Evolutionary conservation across 2,329 filamentous ascomycete species (phyloP), one percentile per base, ranked within the genome.

Genomic region (Juglanconis oblonga): DNA sequence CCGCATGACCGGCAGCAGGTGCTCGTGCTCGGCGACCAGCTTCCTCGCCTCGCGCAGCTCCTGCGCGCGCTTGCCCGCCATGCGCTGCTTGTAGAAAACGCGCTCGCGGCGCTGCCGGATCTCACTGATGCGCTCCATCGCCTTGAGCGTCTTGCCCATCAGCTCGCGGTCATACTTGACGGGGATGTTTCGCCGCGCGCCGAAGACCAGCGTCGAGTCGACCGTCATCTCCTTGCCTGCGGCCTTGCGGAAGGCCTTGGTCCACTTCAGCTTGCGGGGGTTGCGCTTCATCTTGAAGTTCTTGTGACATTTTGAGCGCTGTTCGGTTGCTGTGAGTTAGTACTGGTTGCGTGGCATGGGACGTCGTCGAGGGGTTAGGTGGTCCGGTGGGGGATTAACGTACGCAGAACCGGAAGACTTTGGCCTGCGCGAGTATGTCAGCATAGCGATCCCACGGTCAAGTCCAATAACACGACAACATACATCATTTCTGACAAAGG

Each of bases 241-340:
- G 17, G 89, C 86, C 73, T 88, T 89, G 71, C 92, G 89, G 84
- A 93, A 94, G 58, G 90, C 86, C 81, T 96, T 96, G 63, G 92
- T 96, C 93, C 93, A 97, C 76, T 91, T 92, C 65, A 97, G 84
- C 76, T 96, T 96, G 72, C 92, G 87, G 31, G 92, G 92, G 77
- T 97, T 96, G 66, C 93, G 87, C 88, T 96, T 97, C 91, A 96
- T 96, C 79, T 96, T 95, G 86, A 96, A 96, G 54, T 71, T 72
- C 71, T 87, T 87, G 77, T 89, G 87, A 75, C 84, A 87, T 80
- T 87, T 87, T 52, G 78, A 82, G 53, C 86, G 82, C 61, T 63
- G 47, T 52, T 17, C 52, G n/a, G 9, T n/a, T 11, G 17, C 17
- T 32, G 5, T 32, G 13, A 42, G 45, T 61, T 6, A 61, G 58